Percentiles rank a stretch among this genome's conserved stretches.
Evolutionary conservation across 2,329 filamentous ascomycete species (phyloP).

Genomic region (Penicillium expansum): DNA sequence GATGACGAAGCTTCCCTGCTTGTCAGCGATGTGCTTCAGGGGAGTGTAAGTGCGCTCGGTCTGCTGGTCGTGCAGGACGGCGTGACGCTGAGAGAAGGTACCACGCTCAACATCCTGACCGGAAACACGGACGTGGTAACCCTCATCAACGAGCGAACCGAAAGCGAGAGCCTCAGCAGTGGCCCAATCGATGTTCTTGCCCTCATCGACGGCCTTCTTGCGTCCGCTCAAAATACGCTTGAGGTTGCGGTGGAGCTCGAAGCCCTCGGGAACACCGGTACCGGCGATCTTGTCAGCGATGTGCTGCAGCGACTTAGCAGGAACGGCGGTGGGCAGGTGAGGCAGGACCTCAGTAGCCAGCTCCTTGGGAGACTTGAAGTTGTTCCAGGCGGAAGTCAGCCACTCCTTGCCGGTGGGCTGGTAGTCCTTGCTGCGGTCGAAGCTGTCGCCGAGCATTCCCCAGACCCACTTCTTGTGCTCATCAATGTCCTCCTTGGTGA

Average conservation of each 20-base stretch:
- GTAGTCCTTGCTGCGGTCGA: conserved; percentile 96
- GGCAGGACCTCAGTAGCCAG: conserved; percentile 90
- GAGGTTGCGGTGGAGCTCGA: conserved; percentile 88
- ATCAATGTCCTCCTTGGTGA: conserved; percentile 95
- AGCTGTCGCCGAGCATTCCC: conserved; percentile 98
- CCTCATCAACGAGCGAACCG: conserved; percentile 83
- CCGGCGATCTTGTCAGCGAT: conserved; percentile 78
- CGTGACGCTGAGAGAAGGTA: conserved; percentile 97
- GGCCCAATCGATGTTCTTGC: conserved; percentile 94
- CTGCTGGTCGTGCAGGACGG: conserved; percentile 96
- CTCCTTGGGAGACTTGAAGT: conserved; percentile 98
- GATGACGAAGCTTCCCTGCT: conserved; percentile 94
- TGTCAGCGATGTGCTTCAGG: conserved; percentile 80
- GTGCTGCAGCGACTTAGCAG: conserved; percentile 68
- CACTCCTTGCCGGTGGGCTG: conserved; percentile 95
- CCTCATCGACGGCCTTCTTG: conserved; percentile 87
- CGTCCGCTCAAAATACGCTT: conserved; percentile 91
- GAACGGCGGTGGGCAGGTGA: conserved; percentile 82
- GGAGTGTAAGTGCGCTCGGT: conserved; percentile 90
- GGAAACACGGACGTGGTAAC: conserved; percentile 94
- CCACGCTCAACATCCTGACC: conserved; percentile 99
- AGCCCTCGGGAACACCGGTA: conserved; percentile 74
- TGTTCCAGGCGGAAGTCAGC: conserved; percentile 98
- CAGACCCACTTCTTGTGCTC: conserved; percentile 99
- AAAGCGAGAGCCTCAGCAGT: conserved; percentile 96